These are phyloP conservation scores for Cadophora malorum DNA, from an alignment of 2,329 filamentous ascomycete species.

Conservation along the genomic window DNA sequence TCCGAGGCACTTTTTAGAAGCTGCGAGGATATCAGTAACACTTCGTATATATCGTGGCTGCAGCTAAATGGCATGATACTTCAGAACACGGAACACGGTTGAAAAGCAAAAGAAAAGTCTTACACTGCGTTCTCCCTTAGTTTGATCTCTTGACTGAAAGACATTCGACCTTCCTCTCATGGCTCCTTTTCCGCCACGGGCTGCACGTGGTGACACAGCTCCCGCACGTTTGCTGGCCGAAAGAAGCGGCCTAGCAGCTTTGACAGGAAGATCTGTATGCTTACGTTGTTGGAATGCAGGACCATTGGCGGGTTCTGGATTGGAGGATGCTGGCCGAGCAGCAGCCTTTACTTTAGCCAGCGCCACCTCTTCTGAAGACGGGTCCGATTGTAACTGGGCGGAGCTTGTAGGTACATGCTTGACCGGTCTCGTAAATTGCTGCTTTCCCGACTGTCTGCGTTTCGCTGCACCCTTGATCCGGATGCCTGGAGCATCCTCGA, in stretches of 20 bases:
- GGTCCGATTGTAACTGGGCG: neutral
- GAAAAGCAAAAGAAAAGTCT: neutral
- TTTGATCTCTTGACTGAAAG: slow-evolving; percentile 32
- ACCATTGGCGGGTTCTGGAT: neutral
- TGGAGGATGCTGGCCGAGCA: neutral
- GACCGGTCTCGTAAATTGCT: neutral
- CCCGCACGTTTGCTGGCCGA: neutral
- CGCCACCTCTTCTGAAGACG: slow-evolving; percentile 8
- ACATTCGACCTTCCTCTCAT: slow-evolving; percentile 38
- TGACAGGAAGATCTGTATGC: neutral
- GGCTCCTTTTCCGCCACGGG: slow-evolving; percentile 31
- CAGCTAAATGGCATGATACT: no score
- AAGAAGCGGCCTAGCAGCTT: neutral
- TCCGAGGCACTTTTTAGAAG: slow-evolving; percentile 47
- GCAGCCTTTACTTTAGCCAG: neutral
- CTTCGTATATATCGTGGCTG: neutral
- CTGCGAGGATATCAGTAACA: neutral
- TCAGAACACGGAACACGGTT: neutral
- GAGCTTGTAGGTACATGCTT: neutral
- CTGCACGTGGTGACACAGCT: neutral
- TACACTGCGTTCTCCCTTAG: slow-evolving; percentile 23
- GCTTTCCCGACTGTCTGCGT: neutral
- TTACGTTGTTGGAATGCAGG: neutral
- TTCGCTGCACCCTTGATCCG: neutral
- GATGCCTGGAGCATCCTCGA: slow-evolving; percentile 21